Conservation (phyloP, 352 stramenopile genomes). For the Globisporangium spiculum region DNA sequence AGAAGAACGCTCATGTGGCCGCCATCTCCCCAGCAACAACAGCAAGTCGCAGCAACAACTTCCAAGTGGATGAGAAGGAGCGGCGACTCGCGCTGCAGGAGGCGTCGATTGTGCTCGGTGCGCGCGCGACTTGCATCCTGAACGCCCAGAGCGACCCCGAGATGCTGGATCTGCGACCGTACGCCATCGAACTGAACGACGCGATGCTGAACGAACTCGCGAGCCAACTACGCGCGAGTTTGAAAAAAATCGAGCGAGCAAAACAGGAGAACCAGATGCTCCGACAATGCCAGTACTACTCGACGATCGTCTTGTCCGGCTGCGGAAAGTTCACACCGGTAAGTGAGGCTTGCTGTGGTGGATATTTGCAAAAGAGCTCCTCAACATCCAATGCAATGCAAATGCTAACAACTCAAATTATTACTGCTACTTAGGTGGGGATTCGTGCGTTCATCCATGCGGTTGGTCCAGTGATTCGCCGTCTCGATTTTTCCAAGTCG, state of each 20-base stretch:
- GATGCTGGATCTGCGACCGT: conserved; percentile 51
- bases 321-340: conserved; percentile 57
- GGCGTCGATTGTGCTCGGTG: conserved; percentile 31
- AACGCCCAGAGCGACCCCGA: conserved; percentile 47
- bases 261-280: conserved; percentile 16
- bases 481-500: conserved; percentile 51
- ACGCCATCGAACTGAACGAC: conserved; percentile 46
- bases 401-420: neutral
- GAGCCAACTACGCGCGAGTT: conserved; percentile 45
- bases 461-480: conserved; percentile 41
- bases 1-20: conserved; percentile 8
- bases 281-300: conserved; percentile 30
- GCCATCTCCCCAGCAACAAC: neutral
- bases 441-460: conserved; percentile 68
- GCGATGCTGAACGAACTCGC: conserved; percentile 59
- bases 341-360: neutral
- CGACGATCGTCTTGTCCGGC: conserved; percentile 44
- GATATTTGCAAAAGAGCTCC: neutral
- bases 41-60: conserved; percentile 34
- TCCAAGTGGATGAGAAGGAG: conserved; percentile 27
- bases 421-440: conserved; percentile 37
- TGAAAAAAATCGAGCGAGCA: conserved; percentile 11
- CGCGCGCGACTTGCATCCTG: conserved; percentile 51
- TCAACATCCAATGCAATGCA: neutral
- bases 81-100: conserved; percentile 37